Conservation (phyloP, 495 filamentous ascomycete genomes). For the Rusavskia elegans region DNA sequence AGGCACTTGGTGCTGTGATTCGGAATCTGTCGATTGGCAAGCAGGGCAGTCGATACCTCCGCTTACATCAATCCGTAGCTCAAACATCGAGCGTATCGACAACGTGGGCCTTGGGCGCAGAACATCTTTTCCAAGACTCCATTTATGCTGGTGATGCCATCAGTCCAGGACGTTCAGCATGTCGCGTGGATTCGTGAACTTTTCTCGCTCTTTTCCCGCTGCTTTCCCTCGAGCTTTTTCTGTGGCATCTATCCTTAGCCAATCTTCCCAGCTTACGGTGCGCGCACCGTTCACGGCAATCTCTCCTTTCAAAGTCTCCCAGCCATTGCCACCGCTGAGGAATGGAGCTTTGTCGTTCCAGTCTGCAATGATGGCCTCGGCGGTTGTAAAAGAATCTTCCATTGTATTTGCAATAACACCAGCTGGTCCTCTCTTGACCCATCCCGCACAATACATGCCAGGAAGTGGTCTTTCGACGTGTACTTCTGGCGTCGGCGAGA, state of each 20-base stretch:
- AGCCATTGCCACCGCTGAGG: conserved; percentile 40
- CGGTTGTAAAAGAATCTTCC: conserved; percentile 85
- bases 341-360: conserved; percentile 37
- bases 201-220: conserved; percentile 68
- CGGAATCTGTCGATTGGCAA: no score
- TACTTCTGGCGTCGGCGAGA: conserved; percentile 9
- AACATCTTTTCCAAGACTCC: no score
- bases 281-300: conserved; percentile 33
- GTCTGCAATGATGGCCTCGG: conserved; percentile 61
- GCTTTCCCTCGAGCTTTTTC: conserved; percentile 51
- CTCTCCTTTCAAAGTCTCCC: conserved; percentile 53
- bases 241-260: conserved; percentile 66
- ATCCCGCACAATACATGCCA: conserved; percentile 85
- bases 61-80: no score
- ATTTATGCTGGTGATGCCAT: neutral
- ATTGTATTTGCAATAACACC: conserved; percentile 94
- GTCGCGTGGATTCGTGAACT: conserved; percentile 58
- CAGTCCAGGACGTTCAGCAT: conserved; percentile 57
- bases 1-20: no score
- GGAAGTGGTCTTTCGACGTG: conserved; percentile 30
- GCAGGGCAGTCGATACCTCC: no score
- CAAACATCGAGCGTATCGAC: no score
- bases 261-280: conserved; percentile 65
- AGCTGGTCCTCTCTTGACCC: conserved; percentile 91
- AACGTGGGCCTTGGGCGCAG: no score